These are phyloP conservation scores for Podila epicladia DNA, from an alignment of 192 early-diverging fungal species.

Conservation along the genomic window DNA sequence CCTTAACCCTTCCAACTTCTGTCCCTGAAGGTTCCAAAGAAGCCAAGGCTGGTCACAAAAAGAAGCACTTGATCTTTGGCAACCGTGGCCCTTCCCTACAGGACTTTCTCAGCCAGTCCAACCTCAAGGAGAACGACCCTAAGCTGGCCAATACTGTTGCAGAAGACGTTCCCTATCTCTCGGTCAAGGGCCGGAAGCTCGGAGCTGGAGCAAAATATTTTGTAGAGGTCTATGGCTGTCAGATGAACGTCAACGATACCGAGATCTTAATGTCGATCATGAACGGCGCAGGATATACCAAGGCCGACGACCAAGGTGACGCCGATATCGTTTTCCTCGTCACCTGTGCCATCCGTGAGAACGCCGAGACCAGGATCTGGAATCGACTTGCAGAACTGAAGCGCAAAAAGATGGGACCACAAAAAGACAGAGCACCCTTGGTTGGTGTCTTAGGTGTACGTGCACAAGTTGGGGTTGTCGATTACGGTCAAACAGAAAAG, in stretches of 20 bases:
- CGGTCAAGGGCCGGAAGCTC: constrained; percentile 46
- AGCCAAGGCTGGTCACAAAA: constrained; percentile 20
- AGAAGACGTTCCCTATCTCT: constrained; percentile 56
- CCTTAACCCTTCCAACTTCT: background rate
- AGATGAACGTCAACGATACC: constrained; percentile 86
- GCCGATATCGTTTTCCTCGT: constrained; percentile 79
- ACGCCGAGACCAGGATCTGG: constrained; percentile 81
- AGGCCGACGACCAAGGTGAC: constrained; percentile 61
- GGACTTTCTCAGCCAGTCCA: constrained; percentile 49
- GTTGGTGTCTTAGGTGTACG: constrained; percentile 78
- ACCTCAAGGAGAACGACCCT: constrained; percentile 6
- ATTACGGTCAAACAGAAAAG: background rate
- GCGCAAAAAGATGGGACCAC: constrained; percentile 63
- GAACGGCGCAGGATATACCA: constrained; percentile 71
- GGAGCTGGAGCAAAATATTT: constrained; percentile 73
- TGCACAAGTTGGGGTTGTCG: background rate
- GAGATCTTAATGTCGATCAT: constrained; percentile 82
- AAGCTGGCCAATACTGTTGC: background rate
- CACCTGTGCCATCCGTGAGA: constrained; percentile 83
- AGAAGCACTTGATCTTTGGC: constrained; percentile 55
- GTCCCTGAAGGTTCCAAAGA: background rate
- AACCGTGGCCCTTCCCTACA: constrained; percentile 59
- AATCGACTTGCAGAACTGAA: constrained; percentile 66
- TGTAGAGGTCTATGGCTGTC: constrained; percentile 84
- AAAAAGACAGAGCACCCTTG: constrained; percentile 65